A percentile compares a stretch with the other conserved stretches of the same genome.
These are phyloP conservation scores for Neckera pumila DNA, from an alignment of 225 moss, liverwort and hornwort species.

Conservation along the genomic window DNA sequence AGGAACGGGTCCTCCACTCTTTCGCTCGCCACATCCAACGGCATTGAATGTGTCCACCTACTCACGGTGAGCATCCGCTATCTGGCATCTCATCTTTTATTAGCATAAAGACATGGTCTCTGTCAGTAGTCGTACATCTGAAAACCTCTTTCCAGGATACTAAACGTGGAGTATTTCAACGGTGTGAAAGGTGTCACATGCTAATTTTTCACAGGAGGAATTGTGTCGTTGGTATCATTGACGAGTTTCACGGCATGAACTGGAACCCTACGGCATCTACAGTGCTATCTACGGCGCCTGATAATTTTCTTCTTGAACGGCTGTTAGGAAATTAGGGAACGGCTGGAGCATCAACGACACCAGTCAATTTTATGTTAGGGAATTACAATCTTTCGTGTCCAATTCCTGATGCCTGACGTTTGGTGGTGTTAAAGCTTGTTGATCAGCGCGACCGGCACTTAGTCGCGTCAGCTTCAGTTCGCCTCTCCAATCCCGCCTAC, in stretches of 20 bases:
- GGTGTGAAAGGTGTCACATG: conserved; percentile 28
- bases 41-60: conserved; percentile 4
- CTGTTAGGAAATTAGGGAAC: background rate
- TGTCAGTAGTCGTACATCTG: background rate
- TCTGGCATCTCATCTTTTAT: background rate
- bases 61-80: background rate
- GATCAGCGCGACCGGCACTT: background rate
- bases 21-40: conserved; percentile 12
- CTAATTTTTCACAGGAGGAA: conserved; percentile 19
- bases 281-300: background rate
- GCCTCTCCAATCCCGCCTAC: background rate
- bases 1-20: conserved; percentile 15
- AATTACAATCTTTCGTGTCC: background rate
- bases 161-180: conserved; percentile 18
- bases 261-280: background rate
- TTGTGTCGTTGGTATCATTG: conserved; percentile 13
- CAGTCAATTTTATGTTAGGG: background rate
- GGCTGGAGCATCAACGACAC: background rate
- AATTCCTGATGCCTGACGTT: background rate
- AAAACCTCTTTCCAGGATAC: background rate
- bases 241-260: conserved; percentile 8
- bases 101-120: background rate
- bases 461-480: background rate
- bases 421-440: background rate
- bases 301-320: background rate